Evolutionary conservation across 345 rosid species (phyloP).

Genomic region (Eucalyptus marginata): DNA sequence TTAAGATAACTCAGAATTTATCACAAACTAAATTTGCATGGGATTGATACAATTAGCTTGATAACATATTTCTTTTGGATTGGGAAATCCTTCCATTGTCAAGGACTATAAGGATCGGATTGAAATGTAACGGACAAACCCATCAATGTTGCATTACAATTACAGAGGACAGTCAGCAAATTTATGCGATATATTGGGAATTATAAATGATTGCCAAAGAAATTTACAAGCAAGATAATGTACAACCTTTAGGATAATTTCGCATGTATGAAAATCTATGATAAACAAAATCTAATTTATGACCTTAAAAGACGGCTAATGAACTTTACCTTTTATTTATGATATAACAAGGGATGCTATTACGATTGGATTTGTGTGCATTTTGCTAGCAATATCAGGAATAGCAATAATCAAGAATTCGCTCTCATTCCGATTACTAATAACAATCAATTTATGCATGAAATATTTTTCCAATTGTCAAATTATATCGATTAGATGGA

Average conservation of each 20-base stretch:
- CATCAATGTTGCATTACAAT: too few species aligned
- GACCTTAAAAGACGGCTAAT: background rate
- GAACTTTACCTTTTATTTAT: background rate
- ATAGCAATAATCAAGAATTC: background rate
- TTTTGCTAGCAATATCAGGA: background rate
- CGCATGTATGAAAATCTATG: rapidly evolving
- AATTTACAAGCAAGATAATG: background rate
- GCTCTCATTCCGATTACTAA: background rate
- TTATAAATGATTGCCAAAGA: background rate
- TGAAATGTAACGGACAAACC: too few species aligned
- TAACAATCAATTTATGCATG: background rate
- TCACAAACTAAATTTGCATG: too few species aligned
- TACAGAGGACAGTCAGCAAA: too few species aligned
- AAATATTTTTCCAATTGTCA: too few species aligned
- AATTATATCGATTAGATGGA: too few species aligned
- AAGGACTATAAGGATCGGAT: too few species aligned
- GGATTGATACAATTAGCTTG: too few species aligned
- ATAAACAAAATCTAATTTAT: background rate
- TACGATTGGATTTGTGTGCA: background rate
- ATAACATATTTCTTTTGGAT: too few species aligned
- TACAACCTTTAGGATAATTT: background rate
- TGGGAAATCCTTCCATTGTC: too few species aligned
- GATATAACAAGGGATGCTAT: background rate
- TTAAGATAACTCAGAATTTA: too few species aligned
- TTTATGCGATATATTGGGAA: too few species aligned